Evolutionary conservation across 169 alveolate genomes (phyloP).

Genomic region (Cryptosporidium viatorum): DNA sequence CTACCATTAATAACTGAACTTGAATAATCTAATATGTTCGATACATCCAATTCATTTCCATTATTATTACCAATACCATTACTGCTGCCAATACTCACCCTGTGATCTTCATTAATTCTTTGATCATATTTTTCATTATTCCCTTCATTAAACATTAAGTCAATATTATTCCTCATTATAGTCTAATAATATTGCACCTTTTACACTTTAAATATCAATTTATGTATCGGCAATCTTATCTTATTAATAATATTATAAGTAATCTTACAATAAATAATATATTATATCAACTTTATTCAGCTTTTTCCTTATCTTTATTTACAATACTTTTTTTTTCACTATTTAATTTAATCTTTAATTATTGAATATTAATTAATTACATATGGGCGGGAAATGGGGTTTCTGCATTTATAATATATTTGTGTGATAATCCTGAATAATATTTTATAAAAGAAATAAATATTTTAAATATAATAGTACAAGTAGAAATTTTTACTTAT

Average conservation of each 20-base stretch:
- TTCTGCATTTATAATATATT: neutral
- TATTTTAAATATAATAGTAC: neutral
- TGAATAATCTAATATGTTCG: neutral
- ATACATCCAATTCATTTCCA: neutral
- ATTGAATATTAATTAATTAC: neutral
- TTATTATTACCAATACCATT: neutral
- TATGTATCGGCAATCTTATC: neutral
- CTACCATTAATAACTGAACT: neutral
- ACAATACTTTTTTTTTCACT: neutral
- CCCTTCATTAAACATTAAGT: slow-evolving; percentile 2
- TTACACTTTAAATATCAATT: no score
- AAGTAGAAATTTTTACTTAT: neutral
- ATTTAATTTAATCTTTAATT: neutral
- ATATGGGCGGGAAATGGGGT: slow-evolving; percentile 3
- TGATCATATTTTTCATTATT: neutral
- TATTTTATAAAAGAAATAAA: neutral
- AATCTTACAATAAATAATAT: neutral
- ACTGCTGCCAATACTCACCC: neutral
- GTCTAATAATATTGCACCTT: neutral
- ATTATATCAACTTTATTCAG: neutral
- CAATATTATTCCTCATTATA: slow-evolving; percentile 19
- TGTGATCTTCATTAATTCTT: neutral
- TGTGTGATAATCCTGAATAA: neutral
- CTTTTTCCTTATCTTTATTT: neutral
- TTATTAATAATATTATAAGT: neutral